Conservation (phyloP, 257 asterid genomes). For the Capsicum baccatum region DNA sequence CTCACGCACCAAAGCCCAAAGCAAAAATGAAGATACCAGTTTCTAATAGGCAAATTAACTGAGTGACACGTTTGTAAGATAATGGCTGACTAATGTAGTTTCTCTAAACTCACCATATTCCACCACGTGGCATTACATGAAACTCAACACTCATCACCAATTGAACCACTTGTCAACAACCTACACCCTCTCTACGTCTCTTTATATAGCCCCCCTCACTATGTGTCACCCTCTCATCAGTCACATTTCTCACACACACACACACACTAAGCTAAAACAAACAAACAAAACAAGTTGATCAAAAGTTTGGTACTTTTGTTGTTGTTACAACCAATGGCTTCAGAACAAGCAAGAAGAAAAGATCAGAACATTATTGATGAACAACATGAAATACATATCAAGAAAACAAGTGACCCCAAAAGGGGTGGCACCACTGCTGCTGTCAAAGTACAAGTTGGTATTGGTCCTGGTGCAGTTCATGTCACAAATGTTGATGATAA, state of each 20-base stretch:
- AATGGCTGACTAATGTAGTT: neutral
- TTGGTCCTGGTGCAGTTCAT: neutral
- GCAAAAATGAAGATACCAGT: neutral
- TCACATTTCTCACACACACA: neutral
- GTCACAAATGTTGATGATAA: neutral
- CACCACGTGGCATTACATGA: neutral
- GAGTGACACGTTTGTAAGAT: constrained; percentile 12
- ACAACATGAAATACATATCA: constrained; percentile 40
- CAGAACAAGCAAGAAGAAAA: constrained; percentile 54
- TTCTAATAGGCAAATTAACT: neutral
- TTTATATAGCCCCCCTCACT: neutral
- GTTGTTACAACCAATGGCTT: constrained; percentile 41
- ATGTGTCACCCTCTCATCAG: neutral
- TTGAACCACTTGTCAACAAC: constrained; percentile 23
- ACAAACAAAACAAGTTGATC: neutral
- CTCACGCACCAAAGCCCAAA: neutral
- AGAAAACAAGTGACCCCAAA: constrained; percentile 62
- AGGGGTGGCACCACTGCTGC: constrained; percentile 53
- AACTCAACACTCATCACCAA: constrained; percentile 1
- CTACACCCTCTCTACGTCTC: neutral
- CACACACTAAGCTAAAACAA: neutral
- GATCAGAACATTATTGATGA: constrained; percentile 38
- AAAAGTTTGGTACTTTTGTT: neutral
- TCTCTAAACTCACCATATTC: neutral
- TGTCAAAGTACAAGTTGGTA: constrained; percentile 32